A percentile compares a stretch with the other conserved stretches of the same genome.
Evolutionary conservation across 306 rosid species (phyloP).

Genomic region (Cucurbita moschata): DNA sequence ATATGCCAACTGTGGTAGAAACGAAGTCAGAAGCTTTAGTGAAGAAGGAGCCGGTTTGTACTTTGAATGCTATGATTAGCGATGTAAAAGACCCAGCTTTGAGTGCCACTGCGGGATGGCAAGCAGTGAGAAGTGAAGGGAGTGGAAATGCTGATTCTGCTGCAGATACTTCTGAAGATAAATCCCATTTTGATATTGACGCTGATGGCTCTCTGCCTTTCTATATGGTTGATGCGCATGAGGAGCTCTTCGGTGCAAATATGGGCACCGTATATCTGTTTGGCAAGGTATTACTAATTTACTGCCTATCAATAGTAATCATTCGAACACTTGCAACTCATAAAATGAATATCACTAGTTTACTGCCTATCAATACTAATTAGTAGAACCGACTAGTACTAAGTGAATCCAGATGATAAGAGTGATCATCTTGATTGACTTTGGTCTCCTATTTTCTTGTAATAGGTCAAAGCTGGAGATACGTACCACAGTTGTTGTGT

Average conservation of each 20-base stretch:
- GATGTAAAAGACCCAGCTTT: conserved; percentile 36
- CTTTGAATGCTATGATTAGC: conserved; percentile 63
- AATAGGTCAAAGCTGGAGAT: conserved; percentile 68
- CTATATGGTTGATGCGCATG: conserved; percentile 69
- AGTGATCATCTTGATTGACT: conserved; percentile 3
- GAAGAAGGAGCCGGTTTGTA: conserved; percentile 31
- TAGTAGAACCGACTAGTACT: not conserved
- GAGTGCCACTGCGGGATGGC: conserved; percentile 70
- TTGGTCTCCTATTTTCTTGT: conserved; percentile 10
- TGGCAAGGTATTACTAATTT: conserved; percentile 59
- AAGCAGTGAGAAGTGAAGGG: conserved; percentile 41
- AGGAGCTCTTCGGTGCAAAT: conserved; percentile 68
- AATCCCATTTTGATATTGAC: conserved; percentile 33
- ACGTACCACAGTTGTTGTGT: conserved; percentile 78
- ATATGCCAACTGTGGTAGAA: conserved; percentile 17
- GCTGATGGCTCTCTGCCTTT: conserved; percentile 58
- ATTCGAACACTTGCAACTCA: not conserved
- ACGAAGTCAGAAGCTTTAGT: conserved; percentile 16
- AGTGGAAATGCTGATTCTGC: conserved; percentile 8
- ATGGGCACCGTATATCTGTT: conserved; percentile 72
- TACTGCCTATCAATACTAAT: not conserved
- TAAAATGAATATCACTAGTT: conserved; percentile 6
- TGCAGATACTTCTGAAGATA: conserved; percentile 29
- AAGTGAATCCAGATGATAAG: conserved; percentile 6
- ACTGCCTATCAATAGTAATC: not conserved